These are phyloP conservation scores for Mycena pura DNA, from an alignment of 768 basidiomycete genomes.

Conservation along the genomic window DNA sequence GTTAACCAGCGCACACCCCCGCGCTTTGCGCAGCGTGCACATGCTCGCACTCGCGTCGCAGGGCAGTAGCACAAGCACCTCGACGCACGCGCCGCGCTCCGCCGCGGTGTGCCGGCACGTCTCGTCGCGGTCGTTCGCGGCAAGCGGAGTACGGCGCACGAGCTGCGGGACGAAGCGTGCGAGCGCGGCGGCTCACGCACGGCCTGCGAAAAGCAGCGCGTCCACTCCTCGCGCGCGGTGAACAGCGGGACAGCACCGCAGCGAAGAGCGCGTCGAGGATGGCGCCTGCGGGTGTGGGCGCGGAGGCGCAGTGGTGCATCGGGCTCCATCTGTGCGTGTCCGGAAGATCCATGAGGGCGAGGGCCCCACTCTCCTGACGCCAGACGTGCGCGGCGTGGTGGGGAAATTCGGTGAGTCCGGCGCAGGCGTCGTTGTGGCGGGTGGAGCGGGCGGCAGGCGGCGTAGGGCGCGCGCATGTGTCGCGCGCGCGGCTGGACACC, in stretches of 20 bases:
- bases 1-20: constrained; percentile 66
- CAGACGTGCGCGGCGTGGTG: constrained; percentile 64
- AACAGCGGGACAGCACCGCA: constrained; percentile 78
- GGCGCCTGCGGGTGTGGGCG: constrained; percentile 60
- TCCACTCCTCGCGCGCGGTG: constrained; percentile 67
- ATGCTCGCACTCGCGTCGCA: constrained; percentile 64
- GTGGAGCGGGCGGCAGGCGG: no score
- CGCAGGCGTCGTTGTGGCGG: no score
- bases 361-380: constrained; percentile 47
- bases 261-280: constrained; percentile 75
- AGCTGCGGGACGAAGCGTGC: constrained; percentile 72
- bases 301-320: constrained; percentile 72
- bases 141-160: constrained; percentile 68
- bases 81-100: constrained; percentile 70
- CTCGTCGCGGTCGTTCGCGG: constrained; percentile 70
- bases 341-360: constrained; percentile 69
- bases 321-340: constrained; percentile 76
- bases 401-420: constrained; percentile 55
- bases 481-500: no score
- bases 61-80: constrained; percentile 67
- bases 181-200: constrained; percentile 46
- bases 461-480: no score
- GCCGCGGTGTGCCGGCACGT: constrained; percentile 85
- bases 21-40: constrained; percentile 67
- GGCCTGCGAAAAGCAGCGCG: constrained; percentile 43